These are phyloP conservation scores for Calonectria pauciramosa DNA, from an alignment of 2,329 filamentous ascomycete species.

Conservation along the genomic window DNA sequence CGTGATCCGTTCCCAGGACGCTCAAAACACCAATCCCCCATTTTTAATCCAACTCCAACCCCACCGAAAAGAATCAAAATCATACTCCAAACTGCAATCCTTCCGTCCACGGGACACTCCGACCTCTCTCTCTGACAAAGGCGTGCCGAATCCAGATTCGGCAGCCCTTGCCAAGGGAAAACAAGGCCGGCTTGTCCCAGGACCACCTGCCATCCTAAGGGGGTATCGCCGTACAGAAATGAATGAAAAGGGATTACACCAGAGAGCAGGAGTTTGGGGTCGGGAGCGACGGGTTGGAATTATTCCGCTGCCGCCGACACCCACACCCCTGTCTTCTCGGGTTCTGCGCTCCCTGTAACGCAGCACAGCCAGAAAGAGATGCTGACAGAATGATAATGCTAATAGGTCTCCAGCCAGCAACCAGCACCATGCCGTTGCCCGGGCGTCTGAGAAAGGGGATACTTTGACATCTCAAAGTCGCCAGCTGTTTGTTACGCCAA, in stretches of 20 bases:
- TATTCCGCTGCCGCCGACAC: conserved; percentile 42
- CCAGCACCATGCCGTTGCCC: conserved; percentile 31
- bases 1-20: conserved; percentile 34
- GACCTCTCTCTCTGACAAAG: neutral
- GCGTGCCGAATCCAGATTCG: neutral
- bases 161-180: neutral
- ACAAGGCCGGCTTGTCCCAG: conserved; percentile 16
- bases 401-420: conserved; percentile 41
- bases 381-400: conserved; percentile 39
- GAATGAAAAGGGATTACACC: conserved; percentile 44
- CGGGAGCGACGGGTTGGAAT: conserved; percentile 37
- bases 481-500: conserved; percentile 28
- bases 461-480: conserved; percentile 43
- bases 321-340: conserved; percentile 37
- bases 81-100: conserved; percentile 50
- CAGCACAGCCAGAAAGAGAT: conserved; percentile 46
- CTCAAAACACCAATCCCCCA: conserved; percentile 45
- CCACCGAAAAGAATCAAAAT: conserved; percentile 46
- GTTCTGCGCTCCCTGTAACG: conserved; percentile 36
- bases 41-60: conserved; percentile 44
- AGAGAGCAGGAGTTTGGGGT: conserved; percentile 35
- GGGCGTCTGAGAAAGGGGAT: conserved; percentile 28
- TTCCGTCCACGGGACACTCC: conserved; percentile 30
- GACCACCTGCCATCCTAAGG: conserved; percentile 44
- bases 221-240: conserved; percentile 53